Conservation (phyloP, 2,329 filamentous ascomycete species). For the Westerdykella aurantiaca region DNA sequence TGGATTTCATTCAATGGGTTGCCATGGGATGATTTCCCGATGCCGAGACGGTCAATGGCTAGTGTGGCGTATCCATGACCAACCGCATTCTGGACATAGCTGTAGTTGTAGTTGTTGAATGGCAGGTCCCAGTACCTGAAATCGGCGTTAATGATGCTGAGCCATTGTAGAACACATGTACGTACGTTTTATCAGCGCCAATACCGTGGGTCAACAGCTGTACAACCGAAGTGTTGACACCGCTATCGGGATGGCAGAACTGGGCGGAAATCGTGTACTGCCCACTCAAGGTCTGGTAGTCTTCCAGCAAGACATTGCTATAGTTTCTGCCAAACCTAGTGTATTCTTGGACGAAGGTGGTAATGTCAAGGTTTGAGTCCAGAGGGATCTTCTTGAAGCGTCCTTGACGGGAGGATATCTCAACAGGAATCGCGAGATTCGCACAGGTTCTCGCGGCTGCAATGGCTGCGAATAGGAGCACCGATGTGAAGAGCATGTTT, state of each 20-base stretch:
- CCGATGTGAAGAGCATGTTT: too few relatives aligned
- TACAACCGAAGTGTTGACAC: conserved; percentile 24
- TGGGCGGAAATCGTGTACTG: conserved; percentile 24
- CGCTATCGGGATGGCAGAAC: conserved; percentile 53
- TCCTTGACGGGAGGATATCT: too few relatives aligned
- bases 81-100: conserved; percentile 54
- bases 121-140: conserved; percentile 57
- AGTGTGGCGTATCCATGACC: conserved; percentile 55
- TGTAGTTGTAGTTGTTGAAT: conserved; percentile 56
- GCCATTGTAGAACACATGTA: too few relatives aligned
- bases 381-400: too few relatives aligned
- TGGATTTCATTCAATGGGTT: conserved; percentile 48
- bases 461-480: too few relatives aligned
- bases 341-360: too few relatives aligned
- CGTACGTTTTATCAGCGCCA: conserved; percentile 48
- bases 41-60: conserved; percentile 57
- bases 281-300: too few relatives aligned
- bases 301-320: too few relatives aligned
- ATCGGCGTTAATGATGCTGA: conserved; percentile 1
- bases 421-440: too few relatives aligned
- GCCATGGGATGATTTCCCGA: conserved; percentile 54
- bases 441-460: too few relatives aligned
- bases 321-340: too few relatives aligned
- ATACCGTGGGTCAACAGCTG: conserved; percentile 52
- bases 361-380: too few relatives aligned